A percentile compares a stretch with the other conserved stretches of the same genome.
phyloP scores from a whole-genome alignment of 805 yeast genomes.

The Suhomyces pyralidae region DNA sequence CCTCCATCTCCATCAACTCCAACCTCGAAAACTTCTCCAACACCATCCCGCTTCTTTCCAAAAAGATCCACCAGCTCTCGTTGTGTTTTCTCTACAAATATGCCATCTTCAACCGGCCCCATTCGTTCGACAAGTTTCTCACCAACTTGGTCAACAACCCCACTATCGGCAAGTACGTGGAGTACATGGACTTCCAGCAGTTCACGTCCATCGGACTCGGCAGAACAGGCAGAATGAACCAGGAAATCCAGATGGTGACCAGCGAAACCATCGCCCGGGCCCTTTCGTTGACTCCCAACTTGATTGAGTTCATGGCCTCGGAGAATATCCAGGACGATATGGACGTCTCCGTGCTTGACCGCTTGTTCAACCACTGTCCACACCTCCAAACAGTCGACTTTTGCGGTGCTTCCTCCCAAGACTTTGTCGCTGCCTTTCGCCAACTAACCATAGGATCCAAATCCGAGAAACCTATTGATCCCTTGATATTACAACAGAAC shows the following conservation, averaged over 20 bases:
- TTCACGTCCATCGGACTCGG: slow-evolving; percentile 89
- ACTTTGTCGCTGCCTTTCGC: slow-evolving; percentile 59
- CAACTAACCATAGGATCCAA: slow-evolving; percentile 32
- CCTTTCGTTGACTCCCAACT: slow-evolving; percentile 58
- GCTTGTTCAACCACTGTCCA: slow-evolving; percentile 52
- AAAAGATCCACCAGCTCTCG: slow-evolving; percentile 55
- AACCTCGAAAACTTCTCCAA: slow-evolving; percentile 51
- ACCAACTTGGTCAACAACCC: slow-evolving; percentile 46
- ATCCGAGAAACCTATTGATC: too few relatives aligned
- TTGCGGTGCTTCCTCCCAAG: slow-evolving; percentile 77
- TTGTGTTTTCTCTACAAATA: slow-evolving; percentile 60
- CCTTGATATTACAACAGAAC: too few relatives aligned
- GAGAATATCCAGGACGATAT: slow-evolving; percentile 86
- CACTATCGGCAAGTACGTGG: slow-evolving; percentile 58
- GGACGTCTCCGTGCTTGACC: slow-evolving; percentile 53
- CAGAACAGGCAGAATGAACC: slow-evolving; percentile 84
- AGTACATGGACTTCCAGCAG: slow-evolving; percentile 80
- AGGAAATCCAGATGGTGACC: slow-evolving; percentile 88
- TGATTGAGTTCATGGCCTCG: slow-evolving; percentile 75
- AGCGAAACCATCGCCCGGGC: slow-evolving; percentile 65
- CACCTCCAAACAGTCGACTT: slow-evolving; percentile 72
- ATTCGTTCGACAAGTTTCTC: slow-evolving; percentile 70
- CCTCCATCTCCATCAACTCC: slow-evolving; percentile 48
- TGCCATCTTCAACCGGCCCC: slow-evolving; percentile 75
- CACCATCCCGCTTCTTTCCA: slow-evolving; percentile 54